Evolutionary conservation across 345 rosid genomes (phyloP).

Genomic region (Murraya paniculata): DNA sequence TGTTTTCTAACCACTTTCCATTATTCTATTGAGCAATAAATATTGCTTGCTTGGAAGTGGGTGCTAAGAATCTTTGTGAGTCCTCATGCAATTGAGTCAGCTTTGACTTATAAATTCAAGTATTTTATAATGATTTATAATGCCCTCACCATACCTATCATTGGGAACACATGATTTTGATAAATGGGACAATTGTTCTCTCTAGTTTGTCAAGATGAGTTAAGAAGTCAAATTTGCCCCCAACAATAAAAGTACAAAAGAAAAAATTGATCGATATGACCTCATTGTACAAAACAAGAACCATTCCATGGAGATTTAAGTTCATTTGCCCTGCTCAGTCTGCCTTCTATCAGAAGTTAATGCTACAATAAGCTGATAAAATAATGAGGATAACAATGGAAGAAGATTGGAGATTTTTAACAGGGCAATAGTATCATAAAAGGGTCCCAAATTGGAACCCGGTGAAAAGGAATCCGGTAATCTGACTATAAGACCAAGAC

Average conservation of each 20-base stretch:
- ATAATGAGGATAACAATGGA: background rate
- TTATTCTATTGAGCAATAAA: constrained; percentile 24
- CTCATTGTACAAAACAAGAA: background rate
- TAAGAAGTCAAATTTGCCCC: constrained; percentile 16
- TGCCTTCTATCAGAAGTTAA: background rate
- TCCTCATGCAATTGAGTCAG: constrained; percentile 17
- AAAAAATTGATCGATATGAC: background rate
- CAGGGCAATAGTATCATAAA: constrained; percentile 14
- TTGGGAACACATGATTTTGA: constrained; percentile 11
- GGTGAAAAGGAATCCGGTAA: constrained; percentile 83
- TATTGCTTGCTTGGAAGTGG: constrained; percentile 27
- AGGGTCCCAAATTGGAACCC: constrained; percentile 49
- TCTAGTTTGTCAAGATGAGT: background rate
- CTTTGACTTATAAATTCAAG: constrained; percentile 29
- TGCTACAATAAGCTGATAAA: background rate
- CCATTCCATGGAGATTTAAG: background rate
- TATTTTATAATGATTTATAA: too few species aligned
- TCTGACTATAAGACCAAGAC: constrained; percentile 34
- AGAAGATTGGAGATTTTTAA: constrained; percentile 12
- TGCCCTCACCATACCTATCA: constrained; percentile 5
- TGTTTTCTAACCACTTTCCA: constrained; percentile 11
- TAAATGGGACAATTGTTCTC: background rate
- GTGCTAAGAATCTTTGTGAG: constrained; percentile 34
- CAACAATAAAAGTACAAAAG: background rate
- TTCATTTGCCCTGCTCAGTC: background rate